Percentiles rank a stretch among this genome's conserved stretches.
Conservation (phyloP, 257 asterid genomes). For the Cordia subcordata region DNA sequence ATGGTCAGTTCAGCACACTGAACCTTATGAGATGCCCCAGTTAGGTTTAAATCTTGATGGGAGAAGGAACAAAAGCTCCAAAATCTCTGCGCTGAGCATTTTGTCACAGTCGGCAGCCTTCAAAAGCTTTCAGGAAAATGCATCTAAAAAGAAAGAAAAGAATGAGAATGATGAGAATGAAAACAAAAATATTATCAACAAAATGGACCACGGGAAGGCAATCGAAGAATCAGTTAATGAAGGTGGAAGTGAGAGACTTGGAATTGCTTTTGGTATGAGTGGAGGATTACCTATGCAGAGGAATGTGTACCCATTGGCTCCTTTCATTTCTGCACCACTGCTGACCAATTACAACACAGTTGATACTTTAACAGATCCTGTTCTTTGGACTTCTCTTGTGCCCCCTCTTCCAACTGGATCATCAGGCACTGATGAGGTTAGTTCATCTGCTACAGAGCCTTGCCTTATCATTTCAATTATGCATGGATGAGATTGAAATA, state of each 20-base stretch:
- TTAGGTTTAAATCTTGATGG: constrained; percentile 66
- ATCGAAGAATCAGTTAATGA: constrained; percentile 57
- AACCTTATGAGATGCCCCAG: constrained; percentile 91
- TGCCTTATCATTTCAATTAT: constrained; percentile 1
- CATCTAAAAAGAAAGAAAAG: constrained; percentile 55
- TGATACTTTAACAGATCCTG: constrained; percentile 76
- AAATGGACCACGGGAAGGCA: constrained; percentile 51
- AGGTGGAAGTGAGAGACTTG: constrained; percentile 48
- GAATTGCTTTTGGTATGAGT: constrained; percentile 48
- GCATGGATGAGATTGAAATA: background rate
- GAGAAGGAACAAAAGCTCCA: constrained; percentile 43
- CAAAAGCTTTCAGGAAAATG: constrained; percentile 72
- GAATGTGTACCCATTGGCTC: constrained; percentile 50
- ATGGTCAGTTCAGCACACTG: constrained; percentile 53
- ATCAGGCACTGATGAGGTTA: constrained; percentile 65
- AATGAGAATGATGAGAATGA: constrained; percentile 73
- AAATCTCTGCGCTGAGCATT: constrained; percentile 68
- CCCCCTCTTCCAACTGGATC: constrained; percentile 73
- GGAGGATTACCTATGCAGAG: constrained; percentile 65
- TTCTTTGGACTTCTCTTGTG: constrained; percentile 74
- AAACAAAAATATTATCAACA: constrained; percentile 48
- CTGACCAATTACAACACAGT: constrained; percentile 60
- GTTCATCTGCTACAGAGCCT: constrained; percentile 19
- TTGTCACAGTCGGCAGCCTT: constrained; percentile 75
- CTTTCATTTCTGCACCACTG: constrained; percentile 82